A percentile compares a stretch with the other conserved stretches of the same genome.
These are phyloP conservation scores for Parsonsia alboflavescens DNA, from an alignment of 257 asterid genomes.

Conservation along the genomic window DNA sequence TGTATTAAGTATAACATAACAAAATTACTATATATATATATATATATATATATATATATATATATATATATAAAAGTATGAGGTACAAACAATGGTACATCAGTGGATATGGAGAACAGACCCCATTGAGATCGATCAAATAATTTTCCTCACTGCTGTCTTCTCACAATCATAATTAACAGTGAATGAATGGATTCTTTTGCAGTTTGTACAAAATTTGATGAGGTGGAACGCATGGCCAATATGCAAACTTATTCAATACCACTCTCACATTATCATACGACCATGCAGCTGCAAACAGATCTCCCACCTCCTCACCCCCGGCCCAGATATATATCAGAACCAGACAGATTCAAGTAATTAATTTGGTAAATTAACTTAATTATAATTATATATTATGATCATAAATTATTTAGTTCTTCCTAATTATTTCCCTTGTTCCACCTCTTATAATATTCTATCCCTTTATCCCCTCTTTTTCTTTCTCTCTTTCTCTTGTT, in stretches of 20 bases:
- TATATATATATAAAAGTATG: too few relatives aligned
- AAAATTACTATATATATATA: too few relatives aligned
- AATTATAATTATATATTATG: too few relatives aligned
- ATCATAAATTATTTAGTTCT: too few relatives aligned
- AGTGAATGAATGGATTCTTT: neutral
- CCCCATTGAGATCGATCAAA: neutral
- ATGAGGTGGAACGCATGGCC: constrained; percentile 6
- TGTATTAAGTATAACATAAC: too few relatives aligned
- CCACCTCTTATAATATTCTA: too few relatives aligned
- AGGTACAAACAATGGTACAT: neutral
- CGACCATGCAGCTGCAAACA: neutral
- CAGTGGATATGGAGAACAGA: neutral
- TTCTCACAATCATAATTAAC: neutral
- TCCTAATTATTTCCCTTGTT: too few relatives aligned
- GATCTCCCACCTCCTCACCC: neutral
- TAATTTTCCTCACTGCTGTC: constrained; percentile 7
- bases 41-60: too few relatives aligned
- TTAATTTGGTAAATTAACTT: neutral
- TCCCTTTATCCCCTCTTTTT: too few relatives aligned
- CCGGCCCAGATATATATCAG: too few relatives aligned
- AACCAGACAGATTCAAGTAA: neutral
- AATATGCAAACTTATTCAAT: neutral
- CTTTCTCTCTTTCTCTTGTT: too few relatives aligned
- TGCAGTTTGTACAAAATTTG: constrained; percentile 1
- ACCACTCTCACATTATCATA: neutral